Base-by-base conservation (phyloP, 2,329 filamentous ascomycete genomes). In the Fusarium sp. region DNA sequence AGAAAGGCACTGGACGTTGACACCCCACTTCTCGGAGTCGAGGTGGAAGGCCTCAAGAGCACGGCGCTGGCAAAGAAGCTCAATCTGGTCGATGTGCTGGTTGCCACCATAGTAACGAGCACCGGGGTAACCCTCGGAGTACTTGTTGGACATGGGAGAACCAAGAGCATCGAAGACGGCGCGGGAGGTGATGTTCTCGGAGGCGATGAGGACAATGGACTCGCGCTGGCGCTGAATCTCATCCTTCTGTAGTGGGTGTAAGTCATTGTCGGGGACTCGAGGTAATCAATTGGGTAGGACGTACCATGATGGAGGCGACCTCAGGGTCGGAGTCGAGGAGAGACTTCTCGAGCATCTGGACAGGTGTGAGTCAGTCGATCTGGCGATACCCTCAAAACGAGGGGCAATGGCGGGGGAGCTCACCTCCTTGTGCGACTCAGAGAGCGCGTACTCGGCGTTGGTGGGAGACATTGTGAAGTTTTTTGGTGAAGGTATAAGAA, bases 91-190 rank as follows among this genome's bases (percentile, higher is more conserved):
- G 74, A 99, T 99, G 88, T 96, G 94, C 88, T 99, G 92, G 87
- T 99, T 99, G 79, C 96, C 96, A 79, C 96, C 96, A 79, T 99
- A 99, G 89, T 99, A 99, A 83, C 96, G 92, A 76, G 96, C 96
- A 80, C 96, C 96, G 73, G 96, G 96, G 83, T 97, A 97, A 72
- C 96, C 96, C 87, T 99, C 96, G 19, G 94, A 98, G 89, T 99
- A 99, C 87, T 99, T 99, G 89, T 99, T 97, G 83, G 93, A 94
- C 92, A 96, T 97, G 81, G 92, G 92, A 62, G 91, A 94, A 77
- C 96, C 96, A 72, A 99, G 90, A 65, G 96, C 96, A 85, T 99
- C 94, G 85, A 97, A 97, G 78, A 99, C 96, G 77, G 96, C 94
- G 76, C 94, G 94, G 69, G 96, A 99, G 62, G 96, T 99, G 84